phyloP scores from a whole-genome alignment of 257 asterid species.

The Solanum chilense region DNA sequence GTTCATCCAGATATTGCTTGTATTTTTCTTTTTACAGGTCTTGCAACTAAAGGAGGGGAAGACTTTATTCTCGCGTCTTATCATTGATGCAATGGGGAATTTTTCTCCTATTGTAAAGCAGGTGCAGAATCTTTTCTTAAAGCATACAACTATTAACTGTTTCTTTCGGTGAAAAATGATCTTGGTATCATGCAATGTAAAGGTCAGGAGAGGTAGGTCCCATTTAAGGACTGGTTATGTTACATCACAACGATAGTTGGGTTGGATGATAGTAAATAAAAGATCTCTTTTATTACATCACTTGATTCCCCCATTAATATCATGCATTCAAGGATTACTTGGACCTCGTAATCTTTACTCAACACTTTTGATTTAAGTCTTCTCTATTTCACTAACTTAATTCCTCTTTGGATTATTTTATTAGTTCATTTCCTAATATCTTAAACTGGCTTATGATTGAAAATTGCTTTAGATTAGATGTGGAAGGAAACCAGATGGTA shows the following conservation, averaged over 20 bases:
- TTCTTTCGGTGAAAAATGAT: background rate
- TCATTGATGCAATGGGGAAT: constrained; percentile 97
- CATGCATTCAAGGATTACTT: background rate
- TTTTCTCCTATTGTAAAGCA: constrained; percentile 93
- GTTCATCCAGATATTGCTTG: background rate
- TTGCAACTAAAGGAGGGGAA: constrained; percentile 61
- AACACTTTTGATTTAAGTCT: background rate
- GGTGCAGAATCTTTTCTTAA: constrained; percentile 23
- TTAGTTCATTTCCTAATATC: background rate
- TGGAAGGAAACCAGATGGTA: constrained; percentile 92
- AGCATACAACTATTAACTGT: background rate
- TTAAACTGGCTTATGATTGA: constrained; percentile 13
- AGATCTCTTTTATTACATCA: background rate
- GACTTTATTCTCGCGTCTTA: constrained; percentile 56
- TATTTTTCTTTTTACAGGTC: constrained; percentile 28
- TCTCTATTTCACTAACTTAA: background rate
- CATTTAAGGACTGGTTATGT: background rate
- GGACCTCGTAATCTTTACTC: background rate
- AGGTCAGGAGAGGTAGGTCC: background rate
- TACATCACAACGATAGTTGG: background rate
- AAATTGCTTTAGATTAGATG: constrained; percentile 53
- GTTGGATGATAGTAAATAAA: background rate
- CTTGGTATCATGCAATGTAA: background rate
- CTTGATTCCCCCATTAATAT: background rate
- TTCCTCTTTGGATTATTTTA: background rate